Evolutionary conservation across 2,329 filamentous ascomycete genomes (phyloP), one percentile per base, ranked within the genome.

Genomic region (Corynespora cassiicola): DNA sequence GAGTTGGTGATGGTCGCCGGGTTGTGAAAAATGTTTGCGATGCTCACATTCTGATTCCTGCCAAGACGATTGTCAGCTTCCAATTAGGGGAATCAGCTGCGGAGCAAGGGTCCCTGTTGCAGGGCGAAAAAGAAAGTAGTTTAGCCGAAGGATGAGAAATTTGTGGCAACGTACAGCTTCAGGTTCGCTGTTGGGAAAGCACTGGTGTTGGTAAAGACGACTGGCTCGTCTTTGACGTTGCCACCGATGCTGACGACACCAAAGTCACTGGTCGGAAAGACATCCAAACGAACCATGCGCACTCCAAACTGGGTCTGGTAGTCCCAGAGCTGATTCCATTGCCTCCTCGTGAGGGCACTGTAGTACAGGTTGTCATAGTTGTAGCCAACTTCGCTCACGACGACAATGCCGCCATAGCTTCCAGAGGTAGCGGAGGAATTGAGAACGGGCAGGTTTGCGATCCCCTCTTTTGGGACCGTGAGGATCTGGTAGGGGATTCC

Each of bases 251-350:
- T 65, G 10, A 48, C 43, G 8, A 56, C 63, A 52, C 79, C 78
- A 52, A 74, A 79, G 7, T 74, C 71, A 10, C 74, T 58, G 6
- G 72, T 72, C 5, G 81, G 81, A 49, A 74, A 82, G 5, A 77
- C 78, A 53, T 83, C 79, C 14, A 81, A 65, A 31, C 81, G 77
- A 19, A 84, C 79, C 78, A 84, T 80, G 18, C 81, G 74, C 9
- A 81, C 77, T 14, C 79, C 77, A 47, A 82, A 85, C 17, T 65
- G 65, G 2, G 71, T 70, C 60, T 85, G 81, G 50, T 85, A 85
- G 31, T 72, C 69, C 50, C 79, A 81, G 3, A 85, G 58, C 31
- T 72, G 56, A 19, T 75, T 70, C 78, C 77, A 82, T 68, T 85
- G 81, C 26, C 71, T 73, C 5, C 70, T 55, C 7, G 78, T 82